A percentile compares a stretch with the other conserved stretches of the same genome.
Conservation (phyloP, 1,284 basidiomycete genomes). For the Tylopilus sp. region DNA sequence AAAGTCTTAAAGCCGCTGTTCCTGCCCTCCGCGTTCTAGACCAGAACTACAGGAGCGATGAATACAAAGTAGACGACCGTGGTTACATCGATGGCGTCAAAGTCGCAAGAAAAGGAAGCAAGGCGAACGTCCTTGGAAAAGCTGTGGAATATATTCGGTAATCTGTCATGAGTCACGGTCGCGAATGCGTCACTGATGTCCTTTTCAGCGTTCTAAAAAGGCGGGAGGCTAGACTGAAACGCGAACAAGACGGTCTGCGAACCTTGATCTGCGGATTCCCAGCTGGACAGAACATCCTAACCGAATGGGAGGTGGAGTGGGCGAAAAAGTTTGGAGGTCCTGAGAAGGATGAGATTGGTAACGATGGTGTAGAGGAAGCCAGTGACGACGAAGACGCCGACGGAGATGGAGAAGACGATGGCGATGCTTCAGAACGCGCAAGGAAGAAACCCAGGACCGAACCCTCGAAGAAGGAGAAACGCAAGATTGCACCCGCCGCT, state of each 20-base stretch:
- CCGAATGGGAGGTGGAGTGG: conserved; percentile 76
- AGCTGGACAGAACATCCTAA: conserved; percentile 62
- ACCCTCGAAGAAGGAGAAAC: conserved; percentile 43
- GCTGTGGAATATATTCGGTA: conserved; percentile 77
- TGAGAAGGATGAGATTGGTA: conserved; percentile 66
- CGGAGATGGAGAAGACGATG: conserved; percentile 53
- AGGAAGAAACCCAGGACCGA: conserved; percentile 54
- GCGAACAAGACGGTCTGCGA: conserved; percentile 69
- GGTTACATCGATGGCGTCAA: conserved; percentile 81
- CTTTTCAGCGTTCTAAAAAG: conserved; percentile 62
- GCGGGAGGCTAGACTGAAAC: conserved; percentile 63
- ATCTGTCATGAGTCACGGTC: conserved; percentile 9
- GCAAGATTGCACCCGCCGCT: conserved; percentile 42
- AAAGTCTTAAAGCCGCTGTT: conserved; percentile 76
- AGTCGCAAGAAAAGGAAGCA: conserved; percentile 78
- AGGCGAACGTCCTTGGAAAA: conserved; percentile 79
- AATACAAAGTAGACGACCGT: conserved; percentile 62
- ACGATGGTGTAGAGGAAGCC: conserved; percentile 38
- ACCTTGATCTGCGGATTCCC: conserved; percentile 63
- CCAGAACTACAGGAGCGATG: conserved; percentile 46
- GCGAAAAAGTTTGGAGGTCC: conserved; percentile 64
- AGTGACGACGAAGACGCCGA: conserved; percentile 57
- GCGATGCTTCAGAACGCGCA: conserved; percentile 47
- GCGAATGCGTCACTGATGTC: conserved; percentile 3
- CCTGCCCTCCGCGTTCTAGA: conserved; percentile 76